Evolutionary conservation across 495 filamentous ascomycete species (phyloP), one percentile per base, ranked within the genome.

Genomic region (Ramalina intermedia): DNA sequence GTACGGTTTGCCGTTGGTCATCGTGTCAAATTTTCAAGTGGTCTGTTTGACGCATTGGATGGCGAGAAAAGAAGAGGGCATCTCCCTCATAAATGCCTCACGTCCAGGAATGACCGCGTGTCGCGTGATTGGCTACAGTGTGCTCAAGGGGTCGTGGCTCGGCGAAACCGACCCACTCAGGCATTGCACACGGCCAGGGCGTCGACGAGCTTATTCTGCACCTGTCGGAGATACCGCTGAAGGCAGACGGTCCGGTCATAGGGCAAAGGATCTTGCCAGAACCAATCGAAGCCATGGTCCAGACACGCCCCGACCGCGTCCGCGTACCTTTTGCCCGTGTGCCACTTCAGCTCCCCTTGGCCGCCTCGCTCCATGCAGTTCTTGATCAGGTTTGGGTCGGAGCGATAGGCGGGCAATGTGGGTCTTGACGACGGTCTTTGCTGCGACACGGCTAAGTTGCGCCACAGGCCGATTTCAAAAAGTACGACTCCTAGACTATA

Each of bases 401-500:
- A 50, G 6, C 44, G 46, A 39, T 56, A 40, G 11, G 55, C 49
- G 11, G 51, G 44, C 8, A 50, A 37, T 16, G 43, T 35, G 13
- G 52, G 53, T 26, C 52, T 26, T n/a, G 47, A 46, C 39, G 49
- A 24, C 27, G 33, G 18, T 21, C 16, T 29, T 35, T 37, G 27
- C 43, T 47, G 43, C 29, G 38, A 20, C 33, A n/a, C 21, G 21
- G 21, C 44, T 21, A 53, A 18, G 8, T 46, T 48, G 2, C 29
- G 46, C 64, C 64, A 65, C n/a, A 58, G 23, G 12, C 50, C 64
- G 21, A 67, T 57, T 45, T 67, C 63, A 16, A 61, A 47, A 13
- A 64, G 44, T 2, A 67, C 40, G 27, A 59, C 52, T 0, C 58
- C 63, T 11, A 67, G 50, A 17, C 61, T 58, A 50, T 66, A 67